Evolutionary conservation across 441 rosid genomes (phyloP).

Genomic region (Omphalea diandra): DNA sequence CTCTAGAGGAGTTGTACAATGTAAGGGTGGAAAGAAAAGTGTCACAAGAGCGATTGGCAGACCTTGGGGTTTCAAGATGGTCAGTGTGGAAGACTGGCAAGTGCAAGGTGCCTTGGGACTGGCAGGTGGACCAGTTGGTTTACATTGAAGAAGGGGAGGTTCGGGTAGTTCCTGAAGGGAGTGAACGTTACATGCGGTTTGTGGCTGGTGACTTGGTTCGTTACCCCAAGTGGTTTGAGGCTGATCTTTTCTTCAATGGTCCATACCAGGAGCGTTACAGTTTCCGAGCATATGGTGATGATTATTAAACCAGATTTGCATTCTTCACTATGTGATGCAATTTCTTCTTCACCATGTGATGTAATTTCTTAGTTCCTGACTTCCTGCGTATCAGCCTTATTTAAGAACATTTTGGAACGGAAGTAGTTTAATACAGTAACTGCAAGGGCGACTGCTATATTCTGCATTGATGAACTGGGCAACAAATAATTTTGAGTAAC

Average conservation of each 20-base stretch:
- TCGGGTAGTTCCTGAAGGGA: constrained; percentile 88
- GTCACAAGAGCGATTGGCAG: constrained; percentile 45
- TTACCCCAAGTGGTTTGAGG: constrained; percentile 98
- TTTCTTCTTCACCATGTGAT: no score
- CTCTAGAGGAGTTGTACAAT: constrained; percentile 74
- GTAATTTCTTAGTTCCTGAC: no score
- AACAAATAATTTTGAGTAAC: not conserved
- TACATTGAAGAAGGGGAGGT: constrained; percentile 98
- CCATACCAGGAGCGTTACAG: constrained; percentile 84
- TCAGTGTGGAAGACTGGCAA: constrained; percentile 90
- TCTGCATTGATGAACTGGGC: not conserved
- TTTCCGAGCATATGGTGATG: constrained; percentile 86
- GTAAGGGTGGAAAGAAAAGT: constrained; percentile 79
- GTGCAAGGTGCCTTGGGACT: constrained; percentile 84
- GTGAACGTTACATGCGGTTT: constrained; percentile 71
- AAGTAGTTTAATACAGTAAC: not conserved
- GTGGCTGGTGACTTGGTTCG: constrained; percentile 86
- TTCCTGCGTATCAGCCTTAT: not conserved
- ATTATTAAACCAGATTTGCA: constrained; percentile 17
- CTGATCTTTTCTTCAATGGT: constrained; percentile 83
- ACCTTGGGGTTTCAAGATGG: constrained; percentile 90
- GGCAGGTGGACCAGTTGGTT: constrained; percentile 95
- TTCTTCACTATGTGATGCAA: not conserved
- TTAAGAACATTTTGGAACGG: not conserved
- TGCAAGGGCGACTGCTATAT: not conserved